Conservation (phyloP, 1,284 basidiomycete species). For the Phaffia rhodozyma region DNA sequence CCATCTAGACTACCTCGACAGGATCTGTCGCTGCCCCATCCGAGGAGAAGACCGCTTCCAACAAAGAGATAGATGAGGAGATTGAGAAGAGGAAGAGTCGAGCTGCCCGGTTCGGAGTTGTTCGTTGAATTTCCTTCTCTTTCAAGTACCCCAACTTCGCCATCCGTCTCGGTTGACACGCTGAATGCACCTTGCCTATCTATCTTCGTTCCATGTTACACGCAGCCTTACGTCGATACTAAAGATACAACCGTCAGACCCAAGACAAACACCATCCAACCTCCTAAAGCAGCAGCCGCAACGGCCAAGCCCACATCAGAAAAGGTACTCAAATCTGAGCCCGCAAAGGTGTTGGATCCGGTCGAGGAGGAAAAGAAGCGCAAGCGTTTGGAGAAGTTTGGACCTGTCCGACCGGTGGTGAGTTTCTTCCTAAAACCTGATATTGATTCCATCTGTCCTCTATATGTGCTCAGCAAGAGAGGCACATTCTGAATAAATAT, state of each 20-base stretch:
- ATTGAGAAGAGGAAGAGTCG: conserved; percentile 32
- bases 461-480: too few species aligned
- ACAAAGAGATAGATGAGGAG: conserved; percentile 21
- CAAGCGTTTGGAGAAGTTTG: conserved; percentile 38
- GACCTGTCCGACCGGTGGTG: conserved; percentile 11
- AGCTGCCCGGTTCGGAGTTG: conserved; percentile 32
- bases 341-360: conserved; percentile 25
- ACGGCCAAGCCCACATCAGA: conserved; percentile 12
- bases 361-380: conserved; percentile 38
- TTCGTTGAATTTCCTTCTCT: neutral
- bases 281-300: conserved; percentile 13
- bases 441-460: too few species aligned
- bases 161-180: conserved; percentile 24
- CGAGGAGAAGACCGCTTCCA: conserved; percentile 7
- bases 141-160: conserved; percentile 16
- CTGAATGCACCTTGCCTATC: neutral
- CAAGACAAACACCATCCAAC: conserved; percentile 4
- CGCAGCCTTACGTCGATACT: conserved; percentile 16
- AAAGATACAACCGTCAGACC: neutral
- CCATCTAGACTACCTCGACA: neutral
- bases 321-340: conserved; percentile 17
- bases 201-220: neutral
- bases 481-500: too few species aligned
- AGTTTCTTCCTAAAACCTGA: too few species aligned
- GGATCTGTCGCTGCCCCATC: neutral